phyloP scores from a whole-genome alignment of 2,329 filamentous ascomycete species.

The Penicillium digitatum region DNA sequence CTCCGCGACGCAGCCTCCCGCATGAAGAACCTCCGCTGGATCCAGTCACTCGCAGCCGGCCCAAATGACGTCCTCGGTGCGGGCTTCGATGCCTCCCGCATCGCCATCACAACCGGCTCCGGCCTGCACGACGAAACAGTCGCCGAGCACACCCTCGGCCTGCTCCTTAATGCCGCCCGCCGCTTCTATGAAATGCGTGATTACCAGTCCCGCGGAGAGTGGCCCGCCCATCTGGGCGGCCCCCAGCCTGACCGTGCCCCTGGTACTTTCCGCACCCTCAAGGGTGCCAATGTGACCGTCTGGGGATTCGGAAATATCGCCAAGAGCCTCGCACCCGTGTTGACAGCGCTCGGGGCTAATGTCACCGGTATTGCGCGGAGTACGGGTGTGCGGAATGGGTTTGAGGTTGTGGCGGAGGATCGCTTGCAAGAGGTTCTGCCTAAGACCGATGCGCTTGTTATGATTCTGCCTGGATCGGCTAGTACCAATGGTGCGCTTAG shows the following conservation, averaged over 20 bases:
- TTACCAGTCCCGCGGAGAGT: conserved; percentile 54
- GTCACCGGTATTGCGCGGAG: conserved; percentile 58
- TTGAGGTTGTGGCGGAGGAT: conserved; percentile 56
- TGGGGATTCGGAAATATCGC: conserved; percentile 68
- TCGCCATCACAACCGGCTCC: conserved; percentile 58
- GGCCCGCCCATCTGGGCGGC: conserved; percentile 60
- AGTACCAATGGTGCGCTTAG: conserved; percentile 56
- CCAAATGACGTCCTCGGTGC: conserved; percentile 62
- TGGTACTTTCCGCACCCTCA: conserved; percentile 57
- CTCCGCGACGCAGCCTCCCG: conserved; percentile 55
- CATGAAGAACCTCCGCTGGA: conserved; percentile 59
- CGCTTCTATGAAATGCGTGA: conserved; percentile 58
- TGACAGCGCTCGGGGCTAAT: conserved; percentile 54
- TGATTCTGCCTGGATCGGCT: conserved; percentile 60
- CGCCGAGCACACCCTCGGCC: conserved; percentile 60
- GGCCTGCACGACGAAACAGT: conserved; percentile 63
- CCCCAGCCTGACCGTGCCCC: conserved; percentile 46
- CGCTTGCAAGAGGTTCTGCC: conserved; percentile 52
- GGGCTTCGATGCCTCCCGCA: conserved; percentile 53
- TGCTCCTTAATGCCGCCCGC: conserved; percentile 45
- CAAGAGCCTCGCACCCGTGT: conserved; percentile 55
- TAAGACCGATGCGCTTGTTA: conserved; percentile 61
- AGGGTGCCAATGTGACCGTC: conserved; percentile 56
- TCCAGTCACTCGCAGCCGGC: conserved; percentile 63
- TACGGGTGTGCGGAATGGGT: conserved; percentile 55